A percentile compares a stretch with the other conserved stretches of the same genome.
Evolutionary conservation across 1,284 basidiomycete species (phyloP).

Genomic region (Amylostereum areolatum): DNA sequence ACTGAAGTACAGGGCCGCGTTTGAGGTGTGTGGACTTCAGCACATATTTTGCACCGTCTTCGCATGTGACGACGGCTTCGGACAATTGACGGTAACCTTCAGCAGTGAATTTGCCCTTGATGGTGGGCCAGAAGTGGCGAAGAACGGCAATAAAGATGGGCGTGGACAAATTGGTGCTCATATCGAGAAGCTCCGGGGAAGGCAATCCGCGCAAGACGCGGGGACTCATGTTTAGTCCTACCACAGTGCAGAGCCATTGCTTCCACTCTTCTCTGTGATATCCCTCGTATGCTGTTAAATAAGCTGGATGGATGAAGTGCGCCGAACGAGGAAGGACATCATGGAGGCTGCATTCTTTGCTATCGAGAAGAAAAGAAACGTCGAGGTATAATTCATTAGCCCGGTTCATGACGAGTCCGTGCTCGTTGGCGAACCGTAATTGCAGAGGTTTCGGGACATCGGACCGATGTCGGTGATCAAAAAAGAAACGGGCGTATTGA

Average conservation of each 20-base stretch:
- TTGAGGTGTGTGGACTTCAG: slow-evolving; percentile 1
- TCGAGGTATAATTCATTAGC: slow-evolving; percentile 5
- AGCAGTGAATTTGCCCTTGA: background rate
- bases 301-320: background rate
- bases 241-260: slow-evolving; percentile 10
- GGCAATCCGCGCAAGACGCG: slow-evolving; percentile 4
- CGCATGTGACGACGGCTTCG: background rate
- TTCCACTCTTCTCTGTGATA: background rate
- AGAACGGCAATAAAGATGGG: slow-evolving; percentile 2
- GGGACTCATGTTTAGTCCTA: slow-evolving; percentile 5
- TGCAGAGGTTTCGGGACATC: background rate
- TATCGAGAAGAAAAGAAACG: background rate
- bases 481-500: slow-evolving; percentile 13
- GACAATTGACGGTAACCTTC: background rate
- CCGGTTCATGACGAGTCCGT: slow-evolving; percentile 4
- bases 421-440: slow-evolving; percentile 2
- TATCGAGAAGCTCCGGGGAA: slow-evolving; percentile 3
- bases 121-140: slow-evolving; percentile 1
- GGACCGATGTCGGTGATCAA: slow-evolving; percentile 6
- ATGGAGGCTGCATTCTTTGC: slow-evolving; percentile 1
- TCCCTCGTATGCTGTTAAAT: background rate
- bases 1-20: background rate
- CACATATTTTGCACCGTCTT: slow-evolving; percentile 5
- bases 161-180: background rate
- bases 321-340: slow-evolving; percentile 4